These are phyloP conservation scores for Leccinum imitatum DNA, from an alignment of 768 basidiomycete species.

Conservation along the genomic window DNA sequence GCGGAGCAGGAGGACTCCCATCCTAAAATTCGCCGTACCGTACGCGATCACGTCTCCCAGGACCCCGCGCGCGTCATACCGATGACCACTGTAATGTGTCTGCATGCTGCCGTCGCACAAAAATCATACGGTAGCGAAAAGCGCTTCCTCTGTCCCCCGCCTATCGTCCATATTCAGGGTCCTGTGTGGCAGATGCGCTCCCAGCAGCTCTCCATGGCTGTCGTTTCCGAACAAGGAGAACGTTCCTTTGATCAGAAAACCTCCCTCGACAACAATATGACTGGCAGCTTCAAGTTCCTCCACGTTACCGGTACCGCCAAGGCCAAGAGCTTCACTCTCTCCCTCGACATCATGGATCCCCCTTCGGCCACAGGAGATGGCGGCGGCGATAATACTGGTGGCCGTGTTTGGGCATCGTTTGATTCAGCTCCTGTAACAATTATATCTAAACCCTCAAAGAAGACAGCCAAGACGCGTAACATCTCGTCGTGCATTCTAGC, in stretches of 20 bases:
- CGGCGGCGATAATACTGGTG: constrained; percentile 37
- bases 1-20: constrained; percentile 61
- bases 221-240: constrained; percentile 81
- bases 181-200: constrained; percentile 81
- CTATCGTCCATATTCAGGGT: constrained; percentile 89
- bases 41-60: constrained; percentile 77
- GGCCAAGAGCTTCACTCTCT: constrained; percentile 85
- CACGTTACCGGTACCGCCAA: constrained; percentile 88
- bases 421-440: constrained; percentile 91
- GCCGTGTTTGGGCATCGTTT: constrained; percentile 87
- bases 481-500: constrained; percentile 88
- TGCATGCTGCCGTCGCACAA: constrained; percentile 92
- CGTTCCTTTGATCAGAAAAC: constrained; percentile 85
- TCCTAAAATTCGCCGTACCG: constrained; percentile 79
- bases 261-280: constrained; percentile 78
- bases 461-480: constrained; percentile 93
- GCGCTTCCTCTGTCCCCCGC: constrained; percentile 91
- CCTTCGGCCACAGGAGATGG: constrained; percentile 47
- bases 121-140: constrained; percentile 97
- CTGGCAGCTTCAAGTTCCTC: constrained; percentile 87
- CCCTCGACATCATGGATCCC: constrained; percentile 82
- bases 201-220: constrained; percentile 81
- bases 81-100: constrained; percentile 88
- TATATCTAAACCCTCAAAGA: constrained; percentile 97
- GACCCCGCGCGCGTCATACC: constrained; percentile 75